These are phyloP conservation scores for Cystoderma amianthinum DNA, from an alignment of 768 basidiomycete genomes.

Conservation along the genomic window DNA sequence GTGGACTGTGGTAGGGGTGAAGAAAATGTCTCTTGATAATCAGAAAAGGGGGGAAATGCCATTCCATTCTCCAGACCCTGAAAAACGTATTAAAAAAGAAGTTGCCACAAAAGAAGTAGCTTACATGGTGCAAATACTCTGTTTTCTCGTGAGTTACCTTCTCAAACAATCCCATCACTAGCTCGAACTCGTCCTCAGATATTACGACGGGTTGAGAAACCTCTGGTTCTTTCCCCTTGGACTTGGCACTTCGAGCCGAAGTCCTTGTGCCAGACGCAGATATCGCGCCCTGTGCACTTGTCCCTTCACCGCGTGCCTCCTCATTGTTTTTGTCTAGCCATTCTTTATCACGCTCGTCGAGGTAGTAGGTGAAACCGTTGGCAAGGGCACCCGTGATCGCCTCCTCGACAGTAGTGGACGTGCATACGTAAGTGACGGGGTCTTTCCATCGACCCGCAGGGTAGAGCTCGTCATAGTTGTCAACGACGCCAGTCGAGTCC, in stretches of 20 bases:
- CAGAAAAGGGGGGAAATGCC: slow-evolving; percentile 64
- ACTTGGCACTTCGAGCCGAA: slow-evolving; percentile 64
- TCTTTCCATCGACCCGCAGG: slow-evolving; percentile 65
- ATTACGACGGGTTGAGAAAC: slow-evolving; percentile 56
- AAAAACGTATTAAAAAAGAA: slow-evolving; percentile 3
- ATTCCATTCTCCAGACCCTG: slow-evolving; percentile 62
- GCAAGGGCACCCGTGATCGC: slow-evolving; percentile 50
- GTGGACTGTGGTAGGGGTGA: slow-evolving; percentile 47
- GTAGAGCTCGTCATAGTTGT: slow-evolving; percentile 77
- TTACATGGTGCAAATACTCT: slow-evolving; percentile 83
- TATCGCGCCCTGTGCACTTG: slow-evolving; percentile 67
- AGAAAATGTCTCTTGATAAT: slow-evolving; percentile 67
- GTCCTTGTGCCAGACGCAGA: slow-evolving; percentile 47
- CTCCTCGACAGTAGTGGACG: slow-evolving; percentile 85
- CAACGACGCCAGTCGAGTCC: slow-evolving; percentile 75
- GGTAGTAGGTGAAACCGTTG: slow-evolving; percentile 80
- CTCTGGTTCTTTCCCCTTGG: slow-evolving; percentile 82
- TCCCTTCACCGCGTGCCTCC: slow-evolving; percentile 79
- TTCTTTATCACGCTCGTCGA: slow-evolving; percentile 94
- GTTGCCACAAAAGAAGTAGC: slow-evolving; percentile 19
- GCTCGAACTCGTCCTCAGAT: slow-evolving; percentile 89
- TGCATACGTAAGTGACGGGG: slow-evolving; percentile 69
- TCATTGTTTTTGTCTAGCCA: slow-evolving; percentile 94
- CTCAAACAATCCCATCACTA: slow-evolving; percentile 93
- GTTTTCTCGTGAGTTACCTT: slow-evolving; percentile 84